phyloP scores from a whole-genome alignment of 768 basidiomycete species.

The Naganishia vishniacii region DNA sequence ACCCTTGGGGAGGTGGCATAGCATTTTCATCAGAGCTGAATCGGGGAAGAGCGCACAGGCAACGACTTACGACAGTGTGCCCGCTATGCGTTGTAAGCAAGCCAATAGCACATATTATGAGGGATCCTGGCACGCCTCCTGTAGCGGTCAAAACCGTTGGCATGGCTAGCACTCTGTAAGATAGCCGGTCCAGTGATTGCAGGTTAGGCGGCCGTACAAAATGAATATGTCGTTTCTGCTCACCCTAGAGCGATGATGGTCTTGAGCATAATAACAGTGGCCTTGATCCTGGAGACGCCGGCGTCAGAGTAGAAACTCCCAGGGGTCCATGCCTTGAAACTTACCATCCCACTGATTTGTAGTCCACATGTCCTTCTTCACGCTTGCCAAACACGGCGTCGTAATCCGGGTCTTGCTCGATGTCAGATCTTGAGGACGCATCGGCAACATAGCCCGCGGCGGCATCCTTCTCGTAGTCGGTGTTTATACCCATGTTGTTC shows the following conservation, averaged over 20 bases:
- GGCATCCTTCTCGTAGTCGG: not conserved
- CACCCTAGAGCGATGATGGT: no score
- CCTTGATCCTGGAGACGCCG: conserved; percentile 31
- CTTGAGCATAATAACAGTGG: conserved; percentile 38
- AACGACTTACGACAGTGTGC: not conserved
- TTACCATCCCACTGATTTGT: conserved; percentile 38
- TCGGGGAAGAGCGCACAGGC: no score
- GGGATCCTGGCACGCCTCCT: conserved; percentile 35
- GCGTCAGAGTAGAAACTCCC: not conserved
- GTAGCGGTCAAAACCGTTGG: conserved; percentile 34
- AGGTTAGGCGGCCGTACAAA: no score
- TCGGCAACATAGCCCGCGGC: conserved; percentile 7
- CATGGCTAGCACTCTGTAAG: conserved; percentile 41
- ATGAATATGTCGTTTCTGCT: not conserved
- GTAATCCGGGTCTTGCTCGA: conserved; percentile 22
- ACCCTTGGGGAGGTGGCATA: conserved; percentile 27
- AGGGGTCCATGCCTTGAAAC: not conserved
- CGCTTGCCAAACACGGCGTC: conserved; percentile 37
- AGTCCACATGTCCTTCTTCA: conserved; percentile 35
- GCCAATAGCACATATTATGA: conserved; percentile 25
- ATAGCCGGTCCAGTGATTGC: no score
- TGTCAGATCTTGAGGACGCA: not conserved
- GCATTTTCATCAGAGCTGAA: no score
- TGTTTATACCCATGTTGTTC: conserved; percentile 4
- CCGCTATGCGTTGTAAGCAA: conserved; percentile 31